phyloP scores from a whole-genome alignment of 1,284 basidiomycete species.

The Papiliotrema terrestris region DNA sequence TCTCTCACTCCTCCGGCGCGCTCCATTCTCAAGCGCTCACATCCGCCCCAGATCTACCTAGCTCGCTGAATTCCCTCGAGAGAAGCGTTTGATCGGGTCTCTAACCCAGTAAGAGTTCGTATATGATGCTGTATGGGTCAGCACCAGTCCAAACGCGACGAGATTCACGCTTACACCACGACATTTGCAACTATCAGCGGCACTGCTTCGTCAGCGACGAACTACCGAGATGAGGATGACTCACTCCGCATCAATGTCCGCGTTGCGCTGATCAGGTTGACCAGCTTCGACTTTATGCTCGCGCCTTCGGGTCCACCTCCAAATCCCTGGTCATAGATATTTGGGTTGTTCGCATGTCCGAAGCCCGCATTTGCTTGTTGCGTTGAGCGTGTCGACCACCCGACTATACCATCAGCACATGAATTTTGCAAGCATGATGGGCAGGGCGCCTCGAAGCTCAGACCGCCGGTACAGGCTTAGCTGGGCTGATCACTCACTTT shows the following conservation, averaged over 20 bases:
- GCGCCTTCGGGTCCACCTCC: slow-evolving; percentile 55
- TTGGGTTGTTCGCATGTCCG: slow-evolving; percentile 37
- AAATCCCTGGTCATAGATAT: slow-evolving; percentile 25
- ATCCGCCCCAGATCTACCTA: too few relatives aligned
- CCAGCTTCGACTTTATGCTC: slow-evolving; percentile 76
- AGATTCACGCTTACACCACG: slow-evolving; percentile 53
- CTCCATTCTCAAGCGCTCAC: too few relatives aligned
- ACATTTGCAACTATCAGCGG: slow-evolving; percentile 80
- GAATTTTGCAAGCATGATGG: too few relatives aligned
- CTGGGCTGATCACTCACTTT: slow-evolving; percentile 77
- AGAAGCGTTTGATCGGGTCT: too few relatives aligned
- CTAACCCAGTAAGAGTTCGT: slow-evolving; percentile 67
- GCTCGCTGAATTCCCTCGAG: too few relatives aligned
- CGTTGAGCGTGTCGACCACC: slow-evolving; percentile 75
- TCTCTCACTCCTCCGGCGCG: too few relatives aligned
- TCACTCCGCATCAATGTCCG: slow-evolving; percentile 91
- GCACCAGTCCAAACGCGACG: background rate
- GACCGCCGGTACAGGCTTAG: too few relatives aligned
- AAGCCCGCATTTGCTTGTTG: slow-evolving; percentile 41
- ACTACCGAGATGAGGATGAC: slow-evolving; percentile 34
- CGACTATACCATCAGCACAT: slow-evolving; percentile 64
- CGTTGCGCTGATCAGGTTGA: slow-evolving; percentile 90
- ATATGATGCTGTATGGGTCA: slow-evolving; percentile 57
- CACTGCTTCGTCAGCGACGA: slow-evolving; percentile 54
- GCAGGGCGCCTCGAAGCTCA: too few relatives aligned